Conservation (phyloP, 192 early-diverging fungal genomes). For the Globomyces pollinis-pini region DNA sequence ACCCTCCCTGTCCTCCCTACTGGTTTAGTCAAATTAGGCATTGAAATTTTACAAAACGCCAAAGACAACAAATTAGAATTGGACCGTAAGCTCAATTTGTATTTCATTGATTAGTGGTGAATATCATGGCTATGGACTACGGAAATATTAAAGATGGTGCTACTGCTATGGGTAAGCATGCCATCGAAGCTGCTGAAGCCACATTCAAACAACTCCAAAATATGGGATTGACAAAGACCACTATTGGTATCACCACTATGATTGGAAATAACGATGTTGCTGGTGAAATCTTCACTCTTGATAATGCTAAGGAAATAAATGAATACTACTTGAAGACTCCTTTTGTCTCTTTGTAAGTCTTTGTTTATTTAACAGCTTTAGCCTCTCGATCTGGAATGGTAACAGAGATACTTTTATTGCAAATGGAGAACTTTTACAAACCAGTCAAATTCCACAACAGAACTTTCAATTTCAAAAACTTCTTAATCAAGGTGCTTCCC, state of each 20-base stretch:
- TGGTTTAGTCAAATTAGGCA: conserved; percentile 17
- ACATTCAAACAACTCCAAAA: conserved; percentile 17
- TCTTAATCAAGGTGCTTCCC: not conserved
- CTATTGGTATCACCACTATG: conserved; percentile 38
- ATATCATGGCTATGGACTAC: conserved; percentile 38
- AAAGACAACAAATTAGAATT: conserved; percentile 16
- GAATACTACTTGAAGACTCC: too few relatives aligned
- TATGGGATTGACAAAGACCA: conserved; percentile 9
- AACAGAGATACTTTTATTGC: conserved; percentile 15
- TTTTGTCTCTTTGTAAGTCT: too few relatives aligned
- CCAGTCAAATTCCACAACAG: conserved; percentile 15
- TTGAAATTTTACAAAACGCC: conserved; percentile 23
- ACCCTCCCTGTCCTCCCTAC: conserved; percentile 27
- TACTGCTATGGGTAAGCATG: conserved; percentile 28
- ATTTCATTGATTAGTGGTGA: conserved; percentile 25
- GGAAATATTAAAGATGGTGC: conserved; percentile 21
- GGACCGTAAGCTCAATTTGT: conserved; percentile 13
- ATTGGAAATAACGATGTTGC: conserved; percentile 39
- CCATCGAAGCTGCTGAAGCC: conserved; percentile 17
- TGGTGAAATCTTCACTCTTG: conserved; percentile 25
- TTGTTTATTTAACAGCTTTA: conserved; percentile 12
- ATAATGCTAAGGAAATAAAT: conserved; percentile 16
- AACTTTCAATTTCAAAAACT: conserved; percentile 19
- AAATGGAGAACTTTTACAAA: conserved; percentile 18
- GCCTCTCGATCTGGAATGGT: conserved; percentile 21